A percentile compares a stretch with the other conserved stretches of the same genome.
Conservation (phyloP, 805 yeast species). For the Lipomyces lipofer region DNA sequence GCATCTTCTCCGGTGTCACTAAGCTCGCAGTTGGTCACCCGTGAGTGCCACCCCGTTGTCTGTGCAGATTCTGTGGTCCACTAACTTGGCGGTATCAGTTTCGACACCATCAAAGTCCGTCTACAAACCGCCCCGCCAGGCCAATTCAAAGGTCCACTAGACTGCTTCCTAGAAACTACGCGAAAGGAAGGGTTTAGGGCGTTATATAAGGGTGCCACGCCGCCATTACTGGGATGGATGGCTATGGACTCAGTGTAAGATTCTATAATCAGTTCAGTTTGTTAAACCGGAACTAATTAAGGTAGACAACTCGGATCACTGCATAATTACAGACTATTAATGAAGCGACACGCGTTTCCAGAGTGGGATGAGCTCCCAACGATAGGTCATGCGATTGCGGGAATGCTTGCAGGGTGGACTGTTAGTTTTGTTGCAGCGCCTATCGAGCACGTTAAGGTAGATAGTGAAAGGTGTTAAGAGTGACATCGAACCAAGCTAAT, state of each 20-base stretch:
- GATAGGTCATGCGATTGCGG: conserved; percentile 73
- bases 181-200: conserved; percentile 76
- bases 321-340: conserved; percentile 68
- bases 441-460: conserved; percentile 72
- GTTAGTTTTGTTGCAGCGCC: conserved; percentile 97
- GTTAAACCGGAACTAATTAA: too few relatives aligned
- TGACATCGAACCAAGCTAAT: not conserved
- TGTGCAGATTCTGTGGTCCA: not conserved
- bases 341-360: conserved; percentile 62
- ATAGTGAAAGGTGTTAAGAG: not conserved
- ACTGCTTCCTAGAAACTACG: conserved; percentile 72
- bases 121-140: conserved; percentile 73
- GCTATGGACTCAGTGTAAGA: conserved; percentile 75
- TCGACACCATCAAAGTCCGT: conserved; percentile 86
- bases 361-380: conserved; percentile 68
- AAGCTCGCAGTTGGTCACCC: conserved; percentile 93
- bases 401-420: conserved; percentile 80
- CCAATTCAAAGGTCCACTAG: conserved; percentile 76
- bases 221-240: conserved; percentile 93
- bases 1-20: conserved; percentile 81
- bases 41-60: conserved; percentile 16
- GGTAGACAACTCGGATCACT: conserved; percentile 75
- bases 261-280: not conserved
- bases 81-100: conserved; percentile 36
- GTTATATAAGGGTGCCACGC: conserved; percentile 86